Evolutionary conservation across 2,329 filamentous ascomycete species (phyloP), one percentile per base, ranked within the genome.

Genomic region (Pseudogymnoascus sp.): DNA sequence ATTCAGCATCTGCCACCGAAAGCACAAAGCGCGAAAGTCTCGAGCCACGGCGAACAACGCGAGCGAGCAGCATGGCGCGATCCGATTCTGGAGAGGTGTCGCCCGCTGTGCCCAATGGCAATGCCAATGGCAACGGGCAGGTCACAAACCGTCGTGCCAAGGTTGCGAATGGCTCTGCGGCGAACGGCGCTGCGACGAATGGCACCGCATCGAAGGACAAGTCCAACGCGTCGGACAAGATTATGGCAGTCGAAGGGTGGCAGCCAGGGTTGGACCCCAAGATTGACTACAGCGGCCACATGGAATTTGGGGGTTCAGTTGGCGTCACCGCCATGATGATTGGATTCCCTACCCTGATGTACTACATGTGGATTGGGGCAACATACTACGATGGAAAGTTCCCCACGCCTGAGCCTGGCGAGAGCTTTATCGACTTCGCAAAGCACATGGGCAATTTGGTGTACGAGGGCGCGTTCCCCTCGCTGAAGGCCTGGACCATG

Each of bases 351-450:
- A 63, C 86, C 35, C 81, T 99, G 67, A 97, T 97, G 92, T 96
- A 90, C 82, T 97, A 96, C 77, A 96, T 99, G 92, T 97, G 92
- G 92, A 86, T 95, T 73, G 94, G 94, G 57, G 89, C 92, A 33
- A 92, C 86, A 57, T 96, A 92, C 76, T 99, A 96, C 75, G 78
- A 90, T 71, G 92, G 92, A 67, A 85, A 88, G 64, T 79, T 95
- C 58, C 94, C 94, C 13, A 75, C 77, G 41, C 88, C 84, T 1
- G 75, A 76, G 2, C 71, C 82, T 41, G 88, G 82, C 39, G 81
- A 95, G 77, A 85, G 79, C 66, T 82, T 83, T 71, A 66, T 70
- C 10, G 85, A 92, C 15, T 97, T 96, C 71, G 78, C 82, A 59
- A 74, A 78, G 61, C 85, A 95, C 65, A 74, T 97, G 71, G 80